Evolutionary conservation across 225 moss, liverwort and hornwort species (phyloP).

Genomic region (Polytrichum formosum): DNA sequence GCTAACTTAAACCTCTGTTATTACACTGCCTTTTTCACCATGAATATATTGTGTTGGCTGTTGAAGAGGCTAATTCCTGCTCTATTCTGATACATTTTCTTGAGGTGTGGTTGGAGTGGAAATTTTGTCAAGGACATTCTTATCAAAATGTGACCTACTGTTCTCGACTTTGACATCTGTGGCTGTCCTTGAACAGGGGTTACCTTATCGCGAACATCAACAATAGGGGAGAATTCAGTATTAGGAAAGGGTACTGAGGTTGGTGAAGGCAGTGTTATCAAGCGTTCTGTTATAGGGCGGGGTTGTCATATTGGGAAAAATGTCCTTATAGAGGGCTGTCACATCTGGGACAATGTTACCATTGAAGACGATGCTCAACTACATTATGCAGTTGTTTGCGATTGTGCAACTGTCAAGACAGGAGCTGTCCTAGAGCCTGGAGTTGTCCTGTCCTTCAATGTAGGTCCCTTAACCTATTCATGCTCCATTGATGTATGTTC

Average conservation of each 20-base stretch:
- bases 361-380: conserved; percentile 73
- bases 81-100: not conserved
- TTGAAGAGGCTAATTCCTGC: not conserved
- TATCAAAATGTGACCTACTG: too few relatives aligned
- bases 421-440: conserved; percentile 78
- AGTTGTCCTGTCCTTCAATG: conserved; percentile 91
- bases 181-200: conserved; percentile 56
- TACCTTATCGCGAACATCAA: conserved; percentile 65
- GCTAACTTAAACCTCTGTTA: too few relatives aligned
- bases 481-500: too few relatives aligned
- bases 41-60: not conserved
- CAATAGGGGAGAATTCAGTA: conserved; percentile 82
- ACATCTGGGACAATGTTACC: conserved; percentile 94
- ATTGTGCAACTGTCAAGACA: conserved; percentile 68
- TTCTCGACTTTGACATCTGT: conserved; percentile 3
- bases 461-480: conserved; percentile 10
- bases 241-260: conserved; percentile 75
- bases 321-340: conserved; percentile 87
- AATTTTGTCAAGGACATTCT: not conserved
- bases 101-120: not conserved
- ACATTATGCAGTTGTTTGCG: conserved; percentile 75
- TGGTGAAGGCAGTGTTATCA: conserved; percentile 66
- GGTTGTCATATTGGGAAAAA: conserved; percentile 88
- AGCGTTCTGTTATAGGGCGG: conserved; percentile 84
- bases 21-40: not conserved